A percentile compares a stretch with the other conserved stretches of the same genome.
phyloP scores from a whole-genome alignment of 2,329 filamentous ascomycete species.

The Cordyceps javanica region DNA sequence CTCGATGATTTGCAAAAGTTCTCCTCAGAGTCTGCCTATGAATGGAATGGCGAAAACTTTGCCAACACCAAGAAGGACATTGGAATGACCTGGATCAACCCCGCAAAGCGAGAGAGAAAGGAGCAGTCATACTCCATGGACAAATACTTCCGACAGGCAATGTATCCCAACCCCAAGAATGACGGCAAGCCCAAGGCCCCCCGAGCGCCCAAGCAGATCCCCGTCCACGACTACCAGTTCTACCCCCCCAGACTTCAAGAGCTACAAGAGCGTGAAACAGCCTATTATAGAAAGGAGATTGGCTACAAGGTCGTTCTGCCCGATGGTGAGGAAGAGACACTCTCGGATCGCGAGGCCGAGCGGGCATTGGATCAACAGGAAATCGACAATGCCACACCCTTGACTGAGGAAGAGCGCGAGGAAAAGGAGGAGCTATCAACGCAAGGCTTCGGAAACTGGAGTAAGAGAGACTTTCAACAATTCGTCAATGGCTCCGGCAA shows the following conservation, averaged over 20 bases:
- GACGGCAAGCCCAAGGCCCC: constrained; percentile 92
- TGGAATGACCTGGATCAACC: constrained; percentile 94
- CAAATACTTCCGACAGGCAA: constrained; percentile 91
- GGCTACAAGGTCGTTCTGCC: constrained; percentile 87
- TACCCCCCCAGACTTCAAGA: constrained; percentile 80
- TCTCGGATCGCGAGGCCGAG: constrained; percentile 81
- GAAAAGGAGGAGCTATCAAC: constrained; percentile 78
- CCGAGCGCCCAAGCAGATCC: constrained; percentile 87
- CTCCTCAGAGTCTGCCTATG: constrained; percentile 92
- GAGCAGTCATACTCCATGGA: constrained; percentile 98
- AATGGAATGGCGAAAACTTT: constrained; percentile 98
- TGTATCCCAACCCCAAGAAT: constrained; percentile 73
- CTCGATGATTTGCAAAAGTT: constrained; percentile 98
- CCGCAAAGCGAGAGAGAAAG: constrained; percentile 95
- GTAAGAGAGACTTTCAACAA: constrained; percentile 94
- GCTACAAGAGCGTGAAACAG: constrained; percentile 93
- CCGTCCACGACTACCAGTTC: constrained; percentile 95
- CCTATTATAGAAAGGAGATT: constrained; percentile 92
- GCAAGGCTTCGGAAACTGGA: constrained; percentile 91
- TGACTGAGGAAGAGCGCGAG: constrained; percentile 83
- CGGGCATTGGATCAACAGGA: constrained; percentile 82
- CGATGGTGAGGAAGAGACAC: constrained; percentile 81
- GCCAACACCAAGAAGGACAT: constrained; percentile 88
- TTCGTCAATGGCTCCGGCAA: constrained; percentile 94
- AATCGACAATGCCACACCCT: constrained; percentile 82